Evolutionary conservation across 768 basidiomycete genomes (phyloP).

Genomic region (Dacryopinax spathularia): DNA sequence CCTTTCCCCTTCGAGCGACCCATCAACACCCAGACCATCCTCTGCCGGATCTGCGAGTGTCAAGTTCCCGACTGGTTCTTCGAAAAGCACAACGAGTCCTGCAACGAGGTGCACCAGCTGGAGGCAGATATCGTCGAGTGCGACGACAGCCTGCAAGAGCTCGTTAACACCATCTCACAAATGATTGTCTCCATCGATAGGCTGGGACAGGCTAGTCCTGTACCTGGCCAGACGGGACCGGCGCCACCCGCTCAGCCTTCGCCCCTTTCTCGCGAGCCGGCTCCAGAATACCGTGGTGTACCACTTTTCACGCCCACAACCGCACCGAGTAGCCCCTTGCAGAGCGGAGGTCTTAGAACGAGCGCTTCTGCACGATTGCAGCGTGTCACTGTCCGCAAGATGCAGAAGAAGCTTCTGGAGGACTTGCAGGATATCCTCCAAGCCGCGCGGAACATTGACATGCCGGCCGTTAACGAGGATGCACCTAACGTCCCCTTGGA

Average conservation of each 20-base stretch:
- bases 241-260: constrained; percentile 20
- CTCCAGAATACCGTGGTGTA: constrained; percentile 67
- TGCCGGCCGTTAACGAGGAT: constrained; percentile 83
- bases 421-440: constrained; percentile 77
- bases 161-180: constrained; percentile 74
- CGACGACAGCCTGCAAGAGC: constrained; percentile 82
- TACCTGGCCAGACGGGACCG: neutral
- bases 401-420: constrained; percentile 61
- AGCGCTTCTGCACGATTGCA: constrained; percentile 54
- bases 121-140: constrained; percentile 89
- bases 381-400: constrained; percentile 62
- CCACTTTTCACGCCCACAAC: constrained; percentile 63
- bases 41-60: constrained; percentile 96
- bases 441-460: constrained; percentile 63
- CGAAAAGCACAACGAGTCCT: constrained; percentile 99
- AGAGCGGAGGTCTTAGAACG: constrained; percentile 44
- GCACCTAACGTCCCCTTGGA: constrained; percentile 84
- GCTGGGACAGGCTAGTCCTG: constrained; percentile 6
- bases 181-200: constrained; percentile 44
- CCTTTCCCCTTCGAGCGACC: constrained; percentile 59
- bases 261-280: constrained; percentile 44
- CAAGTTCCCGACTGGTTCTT: constrained; percentile 98
- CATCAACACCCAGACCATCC: constrained; percentile 67
- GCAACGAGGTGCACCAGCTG: constrained; percentile 85
- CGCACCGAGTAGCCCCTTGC: constrained; percentile 45